Evolutionary conservation across 2,329 filamentous ascomycete genomes (phyloP).

Genomic region (Aureobasidium namibiae): DNA sequence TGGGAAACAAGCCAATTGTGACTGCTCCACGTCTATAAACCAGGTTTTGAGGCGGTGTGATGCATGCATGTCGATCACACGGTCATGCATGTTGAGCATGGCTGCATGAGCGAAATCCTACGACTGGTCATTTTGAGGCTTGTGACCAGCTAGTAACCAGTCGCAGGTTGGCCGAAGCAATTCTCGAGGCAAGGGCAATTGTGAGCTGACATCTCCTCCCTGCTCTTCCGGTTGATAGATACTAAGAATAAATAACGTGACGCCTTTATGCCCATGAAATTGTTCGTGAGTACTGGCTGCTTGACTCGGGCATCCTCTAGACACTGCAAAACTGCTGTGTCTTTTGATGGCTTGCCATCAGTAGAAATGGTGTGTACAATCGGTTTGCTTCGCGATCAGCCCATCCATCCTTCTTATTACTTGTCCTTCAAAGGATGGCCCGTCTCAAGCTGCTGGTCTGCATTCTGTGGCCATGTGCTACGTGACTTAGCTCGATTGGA

Average conservation of each 20-base stretch:
- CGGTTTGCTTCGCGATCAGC: background rate
- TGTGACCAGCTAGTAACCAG: background rate
- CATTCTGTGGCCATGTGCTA: background rate
- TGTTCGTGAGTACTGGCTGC: no score
- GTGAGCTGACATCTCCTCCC: no score
- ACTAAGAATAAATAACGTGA: no score
- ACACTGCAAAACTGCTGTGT: no score
- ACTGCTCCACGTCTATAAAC: background rate
- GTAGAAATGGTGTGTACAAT: background rate
- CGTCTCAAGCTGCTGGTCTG: background rate
- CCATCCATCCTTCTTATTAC: background rate
- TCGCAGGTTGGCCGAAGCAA: background rate
- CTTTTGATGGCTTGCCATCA: no score
- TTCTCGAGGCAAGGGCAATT: no score
- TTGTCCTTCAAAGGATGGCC: no score
- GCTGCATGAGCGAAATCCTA: background rate
- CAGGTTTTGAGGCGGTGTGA: background rate
- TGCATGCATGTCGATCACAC: background rate
- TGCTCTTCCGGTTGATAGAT: no score
- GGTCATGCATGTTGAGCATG: slow-evolving; percentile 1
- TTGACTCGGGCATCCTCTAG: no score
- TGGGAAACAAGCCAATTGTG: background rate
- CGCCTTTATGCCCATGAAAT: no score
- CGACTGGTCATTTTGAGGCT: background rate
- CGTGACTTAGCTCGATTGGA: background rate